phyloP scores from a whole-genome alignment of 2,329 filamentous ascomycete genomes.

The Penicillium sp. region DNA sequence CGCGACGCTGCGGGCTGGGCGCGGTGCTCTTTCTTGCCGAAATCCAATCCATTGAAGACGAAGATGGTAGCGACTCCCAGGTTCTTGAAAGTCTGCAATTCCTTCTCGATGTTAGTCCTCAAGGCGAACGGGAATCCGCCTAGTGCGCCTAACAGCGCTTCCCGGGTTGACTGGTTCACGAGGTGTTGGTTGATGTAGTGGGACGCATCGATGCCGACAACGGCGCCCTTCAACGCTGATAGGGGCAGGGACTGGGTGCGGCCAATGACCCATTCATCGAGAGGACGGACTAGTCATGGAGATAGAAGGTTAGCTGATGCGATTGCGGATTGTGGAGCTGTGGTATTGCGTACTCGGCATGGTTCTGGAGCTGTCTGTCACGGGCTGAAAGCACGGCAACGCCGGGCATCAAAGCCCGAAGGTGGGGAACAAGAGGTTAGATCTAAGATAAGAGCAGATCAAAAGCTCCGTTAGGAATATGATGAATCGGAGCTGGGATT shows the following conservation, averaged over 20 bases:
- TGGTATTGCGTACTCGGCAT: conserved; percentile 37
- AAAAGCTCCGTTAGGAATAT: conserved; percentile 5
- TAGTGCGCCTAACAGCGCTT: conserved; percentile 85
- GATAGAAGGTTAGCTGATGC: conserved; percentile 9
- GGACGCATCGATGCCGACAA: conserved; percentile 83
- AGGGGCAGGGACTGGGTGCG: conserved; percentile 61
- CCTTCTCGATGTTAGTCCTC: conserved; percentile 70
- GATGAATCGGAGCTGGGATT: conserved; percentile 15
- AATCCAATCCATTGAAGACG: conserved; percentile 84
- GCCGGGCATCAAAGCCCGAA: conserved; percentile 31
- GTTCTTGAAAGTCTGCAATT: conserved; percentile 70
- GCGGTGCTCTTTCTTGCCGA: conserved; percentile 70
- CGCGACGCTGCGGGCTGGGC: conserved; percentile 63
- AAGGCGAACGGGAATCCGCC: conserved; percentile 84
- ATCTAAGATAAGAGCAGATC: conserved; percentile 1
- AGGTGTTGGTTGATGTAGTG: conserved; percentile 83
- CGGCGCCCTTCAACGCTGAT: conserved; percentile 69
- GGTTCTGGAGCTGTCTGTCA: conserved; percentile 29
- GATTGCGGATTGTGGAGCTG: conserved; percentile 6
- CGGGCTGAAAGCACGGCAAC: conserved; percentile 26
- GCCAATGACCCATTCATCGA: conserved; percentile 58
- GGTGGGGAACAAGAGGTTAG: conserved; percentile 11
- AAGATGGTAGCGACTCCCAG: conserved; percentile 77
- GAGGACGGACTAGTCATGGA: conserved; percentile 44
- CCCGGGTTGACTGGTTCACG: conserved; percentile 67